A percentile compares a stretch with the other conserved stretches of the same genome.
Evolutionary conservation across 768 basidiomycete species (phyloP).

Genomic region (Pleurotus salmoneostramineus): DNA sequence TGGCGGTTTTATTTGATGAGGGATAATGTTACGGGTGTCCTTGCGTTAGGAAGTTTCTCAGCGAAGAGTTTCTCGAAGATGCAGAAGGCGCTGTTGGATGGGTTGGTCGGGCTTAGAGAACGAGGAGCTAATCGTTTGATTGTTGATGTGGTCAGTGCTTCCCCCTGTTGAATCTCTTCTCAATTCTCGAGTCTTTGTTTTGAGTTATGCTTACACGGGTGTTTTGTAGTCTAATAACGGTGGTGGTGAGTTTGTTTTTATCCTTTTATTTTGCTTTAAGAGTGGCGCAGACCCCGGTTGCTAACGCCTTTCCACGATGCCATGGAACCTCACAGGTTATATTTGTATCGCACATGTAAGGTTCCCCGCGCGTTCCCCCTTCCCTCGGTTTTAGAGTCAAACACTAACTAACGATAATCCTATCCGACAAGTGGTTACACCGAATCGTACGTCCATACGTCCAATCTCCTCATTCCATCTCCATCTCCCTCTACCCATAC

Average conservation of each 20-base stretch:
- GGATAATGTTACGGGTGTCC: conserved; percentile 43
- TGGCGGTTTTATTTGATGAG: conserved; percentile 51
- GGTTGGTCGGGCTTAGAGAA: conserved; percentile 41
- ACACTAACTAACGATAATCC: not conserved
- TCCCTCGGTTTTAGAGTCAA: not conserved
- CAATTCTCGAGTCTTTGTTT: not conserved
- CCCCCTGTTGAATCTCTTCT: too few species aligned
- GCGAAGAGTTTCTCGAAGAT: conserved; percentile 38
- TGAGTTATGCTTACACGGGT: not conserved
- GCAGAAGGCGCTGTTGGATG: conserved; percentile 37
- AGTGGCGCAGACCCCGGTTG: too few species aligned
- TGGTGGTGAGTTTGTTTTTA: conserved; percentile 26
- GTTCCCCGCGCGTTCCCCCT: too few species aligned
- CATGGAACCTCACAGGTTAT: conserved; percentile 28
- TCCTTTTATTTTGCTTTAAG: not conserved
- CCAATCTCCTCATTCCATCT: not conserved
- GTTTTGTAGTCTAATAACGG: conserved; percentile 41
- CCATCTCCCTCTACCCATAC: not conserved
- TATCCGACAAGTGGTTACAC: conserved; percentile 34
- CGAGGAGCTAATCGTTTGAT: conserved; percentile 48
- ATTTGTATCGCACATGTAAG: conserved; percentile 59
- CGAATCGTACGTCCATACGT: conserved; percentile 34
- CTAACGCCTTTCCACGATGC: not conserved
- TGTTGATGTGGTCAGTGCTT: conserved; percentile 48
- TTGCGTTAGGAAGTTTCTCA: conserved; percentile 57